phyloP scores from a whole-genome alignment of 2,329 filamentous ascomycete species.

The Didymellaceae sp. region DNA sequence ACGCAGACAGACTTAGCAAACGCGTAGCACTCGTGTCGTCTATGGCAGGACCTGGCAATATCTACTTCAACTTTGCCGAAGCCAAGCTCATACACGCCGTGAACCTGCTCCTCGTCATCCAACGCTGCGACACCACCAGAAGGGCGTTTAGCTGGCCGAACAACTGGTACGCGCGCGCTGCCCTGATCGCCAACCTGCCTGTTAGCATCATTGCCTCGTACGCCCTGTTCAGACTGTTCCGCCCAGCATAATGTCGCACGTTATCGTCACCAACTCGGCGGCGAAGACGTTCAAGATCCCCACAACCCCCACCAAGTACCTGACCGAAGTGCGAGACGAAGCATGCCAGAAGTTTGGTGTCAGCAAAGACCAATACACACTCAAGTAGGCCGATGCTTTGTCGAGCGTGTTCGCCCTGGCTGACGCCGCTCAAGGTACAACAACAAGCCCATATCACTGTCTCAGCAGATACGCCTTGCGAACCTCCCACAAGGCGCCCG shows the following conservation, averaged over 20 bases:
- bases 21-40: constrained; percentile 17
- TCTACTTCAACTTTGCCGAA: constrained; percentile 43
- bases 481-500: constrained; percentile 86
- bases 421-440: constrained; percentile 55
- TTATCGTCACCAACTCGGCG: constrained; percentile 84
- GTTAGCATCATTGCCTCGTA: constrained; percentile 33
- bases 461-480: constrained; percentile 80
- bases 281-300: constrained; percentile 81
- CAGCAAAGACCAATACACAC: constrained; percentile 72
- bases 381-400: constrained; percentile 68
- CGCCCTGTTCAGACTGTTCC: constrained; percentile 35
- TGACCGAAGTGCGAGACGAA: constrained; percentile 85
- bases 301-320: constrained; percentile 78
- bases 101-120: constrained; percentile 37
- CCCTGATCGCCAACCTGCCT: constrained; percentile 36
- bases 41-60: constrained; percentile 44
- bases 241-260: constrained; percentile 78
- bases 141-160: constrained; percentile 33
- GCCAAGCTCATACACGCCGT: constrained; percentile 41
- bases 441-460: constrained; percentile 85
- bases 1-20: not conserved
- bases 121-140: constrained; percentile 36
- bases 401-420: not conserved
- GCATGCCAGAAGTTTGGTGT: constrained; percentile 84
- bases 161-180: constrained; percentile 37